These are phyloP conservation scores for Boletus rubroflammeus DNA, from an alignment of 768 basidiomycete genomes.

Conservation along the genomic window DNA sequence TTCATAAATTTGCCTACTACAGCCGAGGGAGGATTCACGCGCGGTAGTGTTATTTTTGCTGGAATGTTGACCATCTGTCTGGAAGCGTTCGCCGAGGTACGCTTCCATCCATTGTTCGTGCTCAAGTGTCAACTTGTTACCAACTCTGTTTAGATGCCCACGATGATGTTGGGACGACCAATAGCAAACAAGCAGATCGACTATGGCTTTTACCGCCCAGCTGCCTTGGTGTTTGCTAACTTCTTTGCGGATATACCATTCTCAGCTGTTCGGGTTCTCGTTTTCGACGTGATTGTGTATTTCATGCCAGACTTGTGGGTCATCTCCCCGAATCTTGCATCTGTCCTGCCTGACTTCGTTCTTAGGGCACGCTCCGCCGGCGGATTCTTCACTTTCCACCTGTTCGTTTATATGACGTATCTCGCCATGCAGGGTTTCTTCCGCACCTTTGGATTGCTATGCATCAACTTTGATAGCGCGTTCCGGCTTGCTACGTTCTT, in stretches of 20 bases:
- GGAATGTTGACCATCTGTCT: slow-evolving; percentile 64
- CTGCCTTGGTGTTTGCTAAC: slow-evolving; percentile 62
- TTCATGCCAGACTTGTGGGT: slow-evolving; percentile 56
- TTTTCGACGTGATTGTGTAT: slow-evolving; percentile 66
- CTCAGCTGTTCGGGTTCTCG: slow-evolving; percentile 52
- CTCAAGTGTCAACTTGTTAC: slow-evolving; percentile 1
- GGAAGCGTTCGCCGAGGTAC: slow-evolving; percentile 69
- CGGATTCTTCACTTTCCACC: slow-evolving; percentile 56
- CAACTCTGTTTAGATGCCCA: slow-evolving; percentile 47
- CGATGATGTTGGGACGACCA: slow-evolving; percentile 77
- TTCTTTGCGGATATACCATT: slow-evolving; percentile 68
- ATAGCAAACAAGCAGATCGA: slow-evolving; percentile 66
- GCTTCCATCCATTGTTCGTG: slow-evolving; percentile 15
- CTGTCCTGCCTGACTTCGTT: slow-evolving; percentile 1
- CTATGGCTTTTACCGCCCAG: slow-evolving; percentile 65
- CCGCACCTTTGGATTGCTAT: slow-evolving; percentile 62
- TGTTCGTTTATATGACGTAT: slow-evolving; percentile 63
- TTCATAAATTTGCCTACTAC: slow-evolving; percentile 72
- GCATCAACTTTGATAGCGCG: slow-evolving; percentile 50
- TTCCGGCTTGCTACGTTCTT: slow-evolving; percentile 62
- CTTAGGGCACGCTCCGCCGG: slow-evolving; percentile 33
- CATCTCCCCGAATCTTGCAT: slow-evolving; percentile 25
- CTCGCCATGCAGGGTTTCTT: slow-evolving; percentile 84
- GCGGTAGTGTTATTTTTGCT: slow-evolving; percentile 77
- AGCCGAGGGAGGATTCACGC: slow-evolving; percentile 81